Evolutionary conservation across 345 rosid species (phyloP).

Genomic region (Hypericum androsaemum): DNA sequence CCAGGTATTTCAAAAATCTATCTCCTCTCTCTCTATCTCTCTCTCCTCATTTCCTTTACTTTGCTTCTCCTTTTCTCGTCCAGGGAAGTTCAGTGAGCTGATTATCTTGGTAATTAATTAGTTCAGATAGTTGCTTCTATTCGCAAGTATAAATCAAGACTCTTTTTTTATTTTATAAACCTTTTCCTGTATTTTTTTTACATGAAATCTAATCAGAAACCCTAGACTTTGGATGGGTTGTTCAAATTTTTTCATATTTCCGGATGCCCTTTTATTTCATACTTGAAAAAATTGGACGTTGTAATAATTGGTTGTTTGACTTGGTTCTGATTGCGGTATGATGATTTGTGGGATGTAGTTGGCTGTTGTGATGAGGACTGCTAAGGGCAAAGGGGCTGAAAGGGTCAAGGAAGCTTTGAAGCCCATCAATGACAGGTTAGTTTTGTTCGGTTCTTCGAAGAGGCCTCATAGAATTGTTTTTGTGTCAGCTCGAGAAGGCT

Average conservation of each 20-base stretch:
- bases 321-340: no score
- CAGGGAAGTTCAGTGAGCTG: neutral
- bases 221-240: no score
- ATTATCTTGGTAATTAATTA: neutral
- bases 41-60: neutral
- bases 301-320: no score
- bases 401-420: conserved; percentile 42
- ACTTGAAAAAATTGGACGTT: no score
- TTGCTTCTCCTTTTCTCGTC: neutral
- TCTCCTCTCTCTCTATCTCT: neutral
- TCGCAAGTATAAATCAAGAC: no score
- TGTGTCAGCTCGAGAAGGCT: neutral
- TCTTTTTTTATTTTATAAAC: no score
- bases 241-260: no score
- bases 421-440: conserved; percentile 54
- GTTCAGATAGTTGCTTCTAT: no score
- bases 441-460: neutral
- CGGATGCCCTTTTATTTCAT: no score
- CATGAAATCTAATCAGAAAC: no score
- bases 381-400: conserved; percentile 44
- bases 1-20: no score
- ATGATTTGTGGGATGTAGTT: neutral
- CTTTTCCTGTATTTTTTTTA: no score
- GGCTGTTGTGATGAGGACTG: conserved; percentile 30
- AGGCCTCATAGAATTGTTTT: neutral